phyloP scores from a whole-genome alignment of 2,329 filamentous ascomycete genomes.

The Fusarium clavum region DNA sequence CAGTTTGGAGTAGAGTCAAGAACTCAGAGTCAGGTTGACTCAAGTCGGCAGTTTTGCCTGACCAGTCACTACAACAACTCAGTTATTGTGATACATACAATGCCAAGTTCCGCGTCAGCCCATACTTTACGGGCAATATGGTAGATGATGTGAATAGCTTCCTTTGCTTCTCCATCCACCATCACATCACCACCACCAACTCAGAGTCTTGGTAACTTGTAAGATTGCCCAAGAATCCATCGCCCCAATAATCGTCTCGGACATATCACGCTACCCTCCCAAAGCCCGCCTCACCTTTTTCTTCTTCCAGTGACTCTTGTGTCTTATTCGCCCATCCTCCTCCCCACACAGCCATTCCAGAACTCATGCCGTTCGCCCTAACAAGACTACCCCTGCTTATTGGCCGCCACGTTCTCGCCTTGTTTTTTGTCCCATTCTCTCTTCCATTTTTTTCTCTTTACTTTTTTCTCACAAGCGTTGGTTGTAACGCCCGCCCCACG shows the following conservation, averaged over 20 bases:
- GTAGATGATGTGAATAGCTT: neutral
- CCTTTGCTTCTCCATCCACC: neutral
- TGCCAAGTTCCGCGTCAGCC: constrained; percentile 1
- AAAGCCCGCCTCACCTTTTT: constrained; percentile 39
- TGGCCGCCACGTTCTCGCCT: constrained; percentile 41
- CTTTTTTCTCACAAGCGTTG: constrained; percentile 14
- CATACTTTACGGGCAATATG: neutral
- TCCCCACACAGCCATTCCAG: constrained; percentile 35
- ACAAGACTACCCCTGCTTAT: constrained; percentile 23
- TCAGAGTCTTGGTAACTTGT: neutral
- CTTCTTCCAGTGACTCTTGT: neutral
- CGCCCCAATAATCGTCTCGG: constrained; percentile 42
- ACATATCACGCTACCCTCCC: constrained; percentile 36
- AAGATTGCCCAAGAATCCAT: constrained; percentile 27
- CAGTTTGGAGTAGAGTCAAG: neutral
- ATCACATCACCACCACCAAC: neutral
- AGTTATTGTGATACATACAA: neutral
- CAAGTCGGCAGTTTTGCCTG: constrained; percentile 9
- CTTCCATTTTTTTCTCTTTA: neutral
- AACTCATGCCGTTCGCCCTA: constrained; percentile 46
- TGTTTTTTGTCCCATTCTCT: constrained; percentile 28
- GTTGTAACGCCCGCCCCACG: constrained; percentile 29
- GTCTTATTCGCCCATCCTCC: neutral
- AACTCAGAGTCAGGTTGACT: neutral
- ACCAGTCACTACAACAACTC: constrained; percentile 3